Evolutionary conservation across 2,329 filamentous ascomycete genomes (phyloP).

Genomic region (Calonectria multiphialidica): DNA sequence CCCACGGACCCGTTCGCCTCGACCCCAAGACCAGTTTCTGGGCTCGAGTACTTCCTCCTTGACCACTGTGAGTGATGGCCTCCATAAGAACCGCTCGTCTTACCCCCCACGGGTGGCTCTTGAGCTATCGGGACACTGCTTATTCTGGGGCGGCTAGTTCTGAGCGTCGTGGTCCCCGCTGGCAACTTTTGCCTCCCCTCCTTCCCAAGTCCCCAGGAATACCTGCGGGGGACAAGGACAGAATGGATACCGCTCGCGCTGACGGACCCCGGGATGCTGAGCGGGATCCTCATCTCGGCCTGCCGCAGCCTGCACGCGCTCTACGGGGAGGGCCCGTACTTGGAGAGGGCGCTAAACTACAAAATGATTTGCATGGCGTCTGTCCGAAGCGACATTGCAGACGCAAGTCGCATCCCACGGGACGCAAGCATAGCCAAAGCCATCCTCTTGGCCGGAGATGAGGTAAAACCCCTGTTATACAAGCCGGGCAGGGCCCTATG

Average conservation of each 20-base stretch:
- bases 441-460: conserved; percentile 3
- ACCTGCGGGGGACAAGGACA: neutral
- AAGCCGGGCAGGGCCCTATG: neutral
- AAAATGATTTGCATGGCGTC: conserved; percentile 12
- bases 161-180: neutral
- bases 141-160: neutral
- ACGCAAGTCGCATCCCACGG: neutral
- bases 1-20: conserved; percentile 8
- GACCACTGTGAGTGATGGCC: conserved; percentile 1
- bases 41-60: conserved; percentile 3
- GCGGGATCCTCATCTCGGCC: neutral
- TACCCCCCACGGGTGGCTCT: neutral
- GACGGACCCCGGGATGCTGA: conserved; percentile 3
- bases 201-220: neutral
- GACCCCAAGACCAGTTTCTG: neutral
- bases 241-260: conserved; percentile 12
- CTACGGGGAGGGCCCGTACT: neutral
- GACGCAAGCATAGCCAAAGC: conserved; percentile 9
- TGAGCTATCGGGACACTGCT: neutral
- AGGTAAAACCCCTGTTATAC: neutral
- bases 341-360: conserved; percentile 1
- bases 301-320: conserved; percentile 3
- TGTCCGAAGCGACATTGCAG: neutral
- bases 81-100: neutral
- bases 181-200: neutral